phyloP scores from a whole-genome alignment of 2,329 filamentous ascomycete genomes.

The Hypoxylon sp. region DNA sequence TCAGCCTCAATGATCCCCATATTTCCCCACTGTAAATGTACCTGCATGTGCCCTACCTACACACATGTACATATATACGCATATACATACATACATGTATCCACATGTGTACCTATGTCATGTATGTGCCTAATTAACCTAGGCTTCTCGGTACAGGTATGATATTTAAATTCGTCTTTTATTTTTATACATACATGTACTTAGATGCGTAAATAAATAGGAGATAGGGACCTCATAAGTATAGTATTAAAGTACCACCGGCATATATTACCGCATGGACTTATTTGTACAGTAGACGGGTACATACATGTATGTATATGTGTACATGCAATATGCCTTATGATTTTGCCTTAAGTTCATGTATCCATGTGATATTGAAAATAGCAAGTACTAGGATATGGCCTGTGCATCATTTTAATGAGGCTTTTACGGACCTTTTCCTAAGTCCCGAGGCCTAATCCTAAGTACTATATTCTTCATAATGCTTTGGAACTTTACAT shows the following conservation, averaged over 20 bases:
- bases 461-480: no score
- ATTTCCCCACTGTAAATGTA: constrained; percentile 4
- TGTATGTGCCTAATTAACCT: no score
- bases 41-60: constrained; percentile 6
- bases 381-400: not conserved
- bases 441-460: no score
- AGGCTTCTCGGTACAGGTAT: not conserved
- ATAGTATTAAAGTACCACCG: not conserved
- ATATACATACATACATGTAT: not conserved
- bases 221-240: not conserved
- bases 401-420: not conserved
- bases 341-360: not conserved
- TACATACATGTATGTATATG: not conserved
- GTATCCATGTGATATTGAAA: no score
- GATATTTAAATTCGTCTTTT: not conserved
- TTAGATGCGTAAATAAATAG: constrained; percentile 1
- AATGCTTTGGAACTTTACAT: no score
- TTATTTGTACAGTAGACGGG: no score
- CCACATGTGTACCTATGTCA: no score
- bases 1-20: constrained; percentile 29
- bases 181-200: not conserved
- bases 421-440: no score
- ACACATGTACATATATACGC: not conserved
- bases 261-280: not conserved
- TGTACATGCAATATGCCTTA: not conserved